Evolutionary conservation across 2,329 filamentous ascomycete species (phyloP), one percentile per base, ranked within the genome.

Genomic region (Graphilbum sp.): DNA sequence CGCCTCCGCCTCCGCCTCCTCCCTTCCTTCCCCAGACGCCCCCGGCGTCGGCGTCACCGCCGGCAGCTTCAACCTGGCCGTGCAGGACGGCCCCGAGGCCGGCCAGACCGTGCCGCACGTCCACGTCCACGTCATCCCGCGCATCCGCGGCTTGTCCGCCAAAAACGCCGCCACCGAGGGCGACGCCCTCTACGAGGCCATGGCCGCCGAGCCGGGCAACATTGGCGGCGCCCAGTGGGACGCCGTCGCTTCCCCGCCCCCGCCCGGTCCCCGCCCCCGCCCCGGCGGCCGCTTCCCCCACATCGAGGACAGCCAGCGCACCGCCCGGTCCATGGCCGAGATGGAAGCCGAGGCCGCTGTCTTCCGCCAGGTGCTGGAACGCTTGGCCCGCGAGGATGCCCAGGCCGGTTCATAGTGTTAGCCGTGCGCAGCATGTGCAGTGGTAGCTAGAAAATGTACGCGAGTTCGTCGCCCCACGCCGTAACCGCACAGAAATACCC

Each of bases 41-140:
- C n/a, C n/a, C n/a, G n/a, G n/a, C n/a, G n/a, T n/a, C n/a, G n/a
- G n/a, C n/a, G n/a, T n/a, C n/a, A n/a, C n/a, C n/a, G n/a, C 75
- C 44, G 75, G 82, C 10, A 81, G 83, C 42, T 79, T 96, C 60
- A 96, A 94, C 53, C 77, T 98, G 36, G 87, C 88, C 0, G 71
- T 98, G n/a, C 90, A 98, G 56, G 90, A 98, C 56, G 90, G 90
- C 17, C 63, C 67, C 24, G 84, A 86, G 42, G 85, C 90, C 1
- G 90, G 90, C 0, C 90, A 98, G 68, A 94, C 85, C 41, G 88
- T 98, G 33, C 68, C 84, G 9, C 90, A 98, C 60, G 75, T 95
- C 13, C 90, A 98, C 60, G 81, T 86, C 20, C 90, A 98, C 61
- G 72, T 95, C 35, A 88, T 95, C 38, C 87, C 87, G 17, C 64